These are phyloP conservation scores for Oidium heveae DNA, from an alignment of 2,329 filamentous ascomycete species.

Conservation along the genomic window DNA sequence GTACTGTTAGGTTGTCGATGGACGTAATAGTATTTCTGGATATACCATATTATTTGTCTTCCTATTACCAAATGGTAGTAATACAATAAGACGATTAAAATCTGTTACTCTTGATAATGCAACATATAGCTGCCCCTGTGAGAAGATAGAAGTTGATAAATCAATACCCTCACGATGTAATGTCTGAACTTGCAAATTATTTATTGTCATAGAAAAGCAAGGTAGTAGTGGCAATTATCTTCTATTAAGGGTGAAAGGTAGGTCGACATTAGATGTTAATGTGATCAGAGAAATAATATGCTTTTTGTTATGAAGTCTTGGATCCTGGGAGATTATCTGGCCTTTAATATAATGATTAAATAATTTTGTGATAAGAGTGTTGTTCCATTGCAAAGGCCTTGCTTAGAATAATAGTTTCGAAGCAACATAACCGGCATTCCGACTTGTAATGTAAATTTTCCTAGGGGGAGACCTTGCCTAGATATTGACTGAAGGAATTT, in stretches of 20 bases:
- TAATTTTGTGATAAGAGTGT: background rate
- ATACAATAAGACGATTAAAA: background rate
- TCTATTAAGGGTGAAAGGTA: background rate
- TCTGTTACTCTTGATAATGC: background rate
- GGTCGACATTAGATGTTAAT: background rate
- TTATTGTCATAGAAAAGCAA: background rate
- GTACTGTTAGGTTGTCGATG: no score
- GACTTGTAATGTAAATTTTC: background rate
- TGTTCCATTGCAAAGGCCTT: background rate
- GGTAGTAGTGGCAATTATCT: background rate
- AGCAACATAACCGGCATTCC: background rate
- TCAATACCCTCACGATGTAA: background rate
- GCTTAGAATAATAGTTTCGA: background rate
- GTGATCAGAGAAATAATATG: background rate
- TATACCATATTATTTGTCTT: background rate
- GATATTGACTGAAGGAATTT: no score
- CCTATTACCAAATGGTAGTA: background rate
- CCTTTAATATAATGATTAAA: background rate
- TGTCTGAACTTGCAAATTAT: background rate
- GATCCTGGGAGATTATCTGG: background rate
- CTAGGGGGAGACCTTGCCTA: background rate
- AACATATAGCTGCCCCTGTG: background rate
- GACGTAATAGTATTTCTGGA: background rate
- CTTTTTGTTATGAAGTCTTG: background rate
- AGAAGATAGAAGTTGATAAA: background rate